Evolutionary conservation across 768 basidiomycete genomes (phyloP).

Genomic region (Mycena chlorophos): DNA sequence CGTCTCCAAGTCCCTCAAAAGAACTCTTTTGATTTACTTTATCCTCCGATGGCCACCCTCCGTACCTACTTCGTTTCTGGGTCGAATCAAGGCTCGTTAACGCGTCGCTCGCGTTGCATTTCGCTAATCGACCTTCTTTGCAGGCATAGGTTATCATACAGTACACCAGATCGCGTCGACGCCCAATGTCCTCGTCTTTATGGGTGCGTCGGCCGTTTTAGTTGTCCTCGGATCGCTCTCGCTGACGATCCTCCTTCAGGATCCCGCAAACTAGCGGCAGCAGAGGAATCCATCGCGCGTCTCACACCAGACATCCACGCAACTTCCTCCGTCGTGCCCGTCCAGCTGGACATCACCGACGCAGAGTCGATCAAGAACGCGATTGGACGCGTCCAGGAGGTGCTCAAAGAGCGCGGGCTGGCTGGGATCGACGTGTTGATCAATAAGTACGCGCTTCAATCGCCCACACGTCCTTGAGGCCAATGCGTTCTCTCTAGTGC

Average conservation of each 20-base stretch:
- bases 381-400: not conserved
- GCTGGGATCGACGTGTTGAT: slow-evolving; percentile 8
- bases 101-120: too few species aligned
- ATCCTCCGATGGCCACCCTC: too few species aligned
- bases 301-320: slow-evolving; percentile 8
- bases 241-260: slow-evolving; percentile 1
- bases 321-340: slow-evolving; percentile 12
- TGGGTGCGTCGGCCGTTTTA: slow-evolving; percentile 1
- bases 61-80: too few species aligned
- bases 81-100: too few species aligned
- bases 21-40: too few species aligned
- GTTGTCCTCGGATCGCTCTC: not conserved
- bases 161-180: slow-evolving; percentile 12
- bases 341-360: slow-evolving; percentile 20
- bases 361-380: slow-evolving; percentile 10
- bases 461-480: too few species aligned
- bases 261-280: slow-evolving; percentile 12
- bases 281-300: slow-evolving; percentile 1
- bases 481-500: slow-evolving; percentile 1
- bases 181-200: slow-evolving; percentile 11
- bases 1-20: too few species aligned
- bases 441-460: slow-evolving; percentile 7
- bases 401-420: not conserved
- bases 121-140: too few species aligned
- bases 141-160: slow-evolving; percentile 16